Percentiles rank a stretch among this genome's conserved stretches.
phyloP scores from a whole-genome alignment of 2,329 filamentous ascomycete genomes.

The Xylaria sp. region DNA sequence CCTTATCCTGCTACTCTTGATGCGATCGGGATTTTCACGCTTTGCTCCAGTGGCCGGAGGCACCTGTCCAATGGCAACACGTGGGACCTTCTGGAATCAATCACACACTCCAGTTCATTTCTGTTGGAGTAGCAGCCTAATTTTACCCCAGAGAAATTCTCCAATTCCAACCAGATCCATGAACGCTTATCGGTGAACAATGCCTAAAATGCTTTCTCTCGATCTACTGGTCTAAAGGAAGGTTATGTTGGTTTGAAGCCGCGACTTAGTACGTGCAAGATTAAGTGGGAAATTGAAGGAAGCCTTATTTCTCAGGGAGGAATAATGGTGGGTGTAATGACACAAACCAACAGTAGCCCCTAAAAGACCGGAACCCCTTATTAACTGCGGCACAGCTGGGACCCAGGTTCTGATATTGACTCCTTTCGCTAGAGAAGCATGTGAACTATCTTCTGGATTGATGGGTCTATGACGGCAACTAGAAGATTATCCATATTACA shows the following conservation, averaged over 20 bases:
- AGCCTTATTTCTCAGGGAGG: background rate
- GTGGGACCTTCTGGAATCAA: background rate
- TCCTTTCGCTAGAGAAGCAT: background rate
- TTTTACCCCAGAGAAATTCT: background rate
- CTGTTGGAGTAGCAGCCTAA: background rate
- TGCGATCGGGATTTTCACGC: background rate
- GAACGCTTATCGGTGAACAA: background rate
- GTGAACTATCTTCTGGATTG: background rate
- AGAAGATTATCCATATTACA: background rate
- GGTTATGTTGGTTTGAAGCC: too few species aligned
- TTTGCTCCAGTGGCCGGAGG: background rate
- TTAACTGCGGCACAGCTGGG: background rate
- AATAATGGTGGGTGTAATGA: background rate
- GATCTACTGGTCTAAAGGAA: too few species aligned
- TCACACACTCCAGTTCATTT: background rate
- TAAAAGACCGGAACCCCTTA: background rate
- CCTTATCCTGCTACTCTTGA: conserved; percentile 1
- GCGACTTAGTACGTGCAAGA: background rate
- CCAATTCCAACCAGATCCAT: background rate
- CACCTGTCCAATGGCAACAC: background rate
- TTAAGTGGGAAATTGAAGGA: background rate
- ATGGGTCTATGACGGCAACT: background rate
- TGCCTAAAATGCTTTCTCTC: background rate
- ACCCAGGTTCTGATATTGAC: background rate
- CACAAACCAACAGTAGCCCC: background rate